Base-by-base conservation (phyloP, 202 grass and related monocot species). In the Miscanthus sacchariflorus region DNA sequence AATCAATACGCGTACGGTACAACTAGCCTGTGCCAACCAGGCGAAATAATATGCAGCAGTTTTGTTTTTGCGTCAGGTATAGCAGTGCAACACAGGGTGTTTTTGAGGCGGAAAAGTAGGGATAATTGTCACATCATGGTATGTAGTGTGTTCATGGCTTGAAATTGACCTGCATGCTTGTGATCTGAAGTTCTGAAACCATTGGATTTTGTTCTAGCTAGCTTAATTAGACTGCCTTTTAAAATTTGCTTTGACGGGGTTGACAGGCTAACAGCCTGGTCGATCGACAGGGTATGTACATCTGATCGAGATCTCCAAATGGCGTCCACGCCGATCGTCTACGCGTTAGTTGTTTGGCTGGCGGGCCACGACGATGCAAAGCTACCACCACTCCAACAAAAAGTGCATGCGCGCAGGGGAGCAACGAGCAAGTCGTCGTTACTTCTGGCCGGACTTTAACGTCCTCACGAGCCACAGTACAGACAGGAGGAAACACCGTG, bases 351-450 rank as follows among this genome's bases (percentile, higher is more conserved):
- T 65, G 58, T 44, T 73, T 68, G 35, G 4, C 27, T 45, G 40
- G 76, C 49, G 6, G 54, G 46, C 13, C 66, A n/a, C 30, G 13
- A 7, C 3, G 28, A 30, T 30, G 45, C 12, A 14, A 30, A 39
- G 25, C 36, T 72, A 40, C 17, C 14, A 33, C 4, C 8, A 27
- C 23, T 44, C 12, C 50, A 73, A 21, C 40, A 40, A 27, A 80
- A 74, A 65, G 68, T 3, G 68, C 77, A 65, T 14, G 66, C 72
- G 71, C 46, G 12, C 72, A 33, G 73, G 25, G 73, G 58, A 76
- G 13, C 43, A 0, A 33, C 10, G 58, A 76, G 13, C 43, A 0
- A 33, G 17, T 63, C 21, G 17, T 81, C 68, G 85, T 71, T 49
- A 81, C 28, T 25, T 18, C 28, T 15, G 77, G 69, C 63, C 77